Base-by-base conservation (phyloP, 2,329 filamentous ascomycete species). In the Calonectria pteridis region DNA sequence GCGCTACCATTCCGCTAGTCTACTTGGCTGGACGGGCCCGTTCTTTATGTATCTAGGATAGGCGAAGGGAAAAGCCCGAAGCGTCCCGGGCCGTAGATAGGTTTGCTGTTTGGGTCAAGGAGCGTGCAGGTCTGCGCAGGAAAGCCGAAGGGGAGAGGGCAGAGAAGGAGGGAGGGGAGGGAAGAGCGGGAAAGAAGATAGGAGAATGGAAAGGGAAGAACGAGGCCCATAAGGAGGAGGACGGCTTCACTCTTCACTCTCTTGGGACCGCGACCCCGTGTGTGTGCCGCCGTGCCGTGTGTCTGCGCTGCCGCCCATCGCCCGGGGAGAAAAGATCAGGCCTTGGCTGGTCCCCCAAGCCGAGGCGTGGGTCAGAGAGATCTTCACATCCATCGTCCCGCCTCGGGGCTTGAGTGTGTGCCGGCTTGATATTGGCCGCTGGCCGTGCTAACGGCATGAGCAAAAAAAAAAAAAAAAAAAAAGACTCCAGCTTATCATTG, bases 401-500 rank as follows among this genome's bases (percentile, higher is more conserved):
- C 53, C 33, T 59, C 20, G 33, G 51, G 55, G 40, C 40, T 35
- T 59, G 55, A 28, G 40, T 9, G 55, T 10, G 55, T 28, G 33
- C 55, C 14, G 55, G 64, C 50, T 55, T 51, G 46, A 51, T 66
- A 51, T 59, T 67, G 49, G 64, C 49, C 6, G 49, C 33, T 37
- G 20, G 49, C 46, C n/a, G 29, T 46, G 26, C 31, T 33, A 40
- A 28, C 37, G 51, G 51, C n/a, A 55, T 69, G 50, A 73, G 71
- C 18, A 71, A 71, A 71, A 73, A 67, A 71, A 33, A 37, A 43
- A 50, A n/a, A n/a, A n/a, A 71, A 71, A 71, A 73, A 67, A 71
- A 33, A 37, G 51, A 50, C 62, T 49, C 72, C 71, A 73, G 40
- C 40, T 68, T 76, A 77, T 77, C 76, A 76, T 46, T 46, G 40